Base-by-base conservation (phyloP, 768 basidiomycete genomes). In the Lepiota subincarnata region DNA sequence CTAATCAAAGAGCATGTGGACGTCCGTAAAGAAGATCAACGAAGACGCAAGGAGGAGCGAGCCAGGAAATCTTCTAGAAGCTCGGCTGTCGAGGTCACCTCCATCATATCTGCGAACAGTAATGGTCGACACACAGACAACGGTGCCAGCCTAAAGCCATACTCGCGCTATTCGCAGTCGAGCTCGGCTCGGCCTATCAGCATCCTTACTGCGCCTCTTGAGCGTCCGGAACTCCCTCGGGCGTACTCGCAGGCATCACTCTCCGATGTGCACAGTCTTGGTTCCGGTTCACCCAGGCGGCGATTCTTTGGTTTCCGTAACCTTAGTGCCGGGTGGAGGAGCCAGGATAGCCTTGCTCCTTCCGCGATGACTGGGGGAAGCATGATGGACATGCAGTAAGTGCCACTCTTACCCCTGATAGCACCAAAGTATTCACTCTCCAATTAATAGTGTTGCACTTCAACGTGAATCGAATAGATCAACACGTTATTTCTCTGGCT, bases 371-470 rank as follows among this genome's bases (percentile, higher is more conserved):
- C 87, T 2, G 53, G 46, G n/a, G 91, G 91, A 49, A 93, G 91
- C 62, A 91, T 93, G 89, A 71, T 92, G 59, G 88, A 92, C 66
- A 92, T 93, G 91, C 91, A 93, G 90, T 92, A 71, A 58, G 89
- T 84, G 1, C 35, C 46, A 44, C 20, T 50, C 48, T 47, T 57
- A 14, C 40, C 47, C 51, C 22, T 19, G 12, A 48, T 36, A 42
- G 20, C 26, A 40, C 19, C 48, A 40, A 20, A 47, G 55, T 19
- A 41, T 47, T 58, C n/a, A 48, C 52, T n/a, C 53, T 55, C 55
- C 26, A 35, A 54, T 42, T 57, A 44, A 8, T 59, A 92, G 90
- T 62, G 77, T 92, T 62, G 90, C 89, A 47, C 74, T 92, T 39
- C 87, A 91, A 56, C 82, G 83, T 31, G 90, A 91, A 68, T 67